These are phyloP conservation scores for Dissophora globulifera DNA, from an alignment of 192 early-diverging fungal species.

Conservation along the genomic window DNA sequence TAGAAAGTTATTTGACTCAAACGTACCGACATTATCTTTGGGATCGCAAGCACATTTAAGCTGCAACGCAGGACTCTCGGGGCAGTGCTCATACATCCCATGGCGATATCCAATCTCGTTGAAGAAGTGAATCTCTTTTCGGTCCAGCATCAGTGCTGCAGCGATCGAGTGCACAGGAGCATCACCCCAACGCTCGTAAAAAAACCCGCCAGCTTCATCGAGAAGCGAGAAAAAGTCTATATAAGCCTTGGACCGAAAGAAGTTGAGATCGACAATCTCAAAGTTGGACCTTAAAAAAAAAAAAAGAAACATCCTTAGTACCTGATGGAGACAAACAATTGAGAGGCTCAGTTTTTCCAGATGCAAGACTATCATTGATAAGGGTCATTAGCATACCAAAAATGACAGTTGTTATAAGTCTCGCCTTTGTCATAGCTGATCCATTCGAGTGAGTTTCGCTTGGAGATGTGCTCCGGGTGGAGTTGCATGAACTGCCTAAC, in stretches of 20 bases:
- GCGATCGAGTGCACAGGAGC: slow-evolving; percentile 81
- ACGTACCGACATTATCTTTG: slow-evolving; percentile 64
- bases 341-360: neutral
- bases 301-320: too few relatives aligned
- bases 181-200: slow-evolving; percentile 84
- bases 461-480: slow-evolving; percentile 62
- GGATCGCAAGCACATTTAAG: slow-evolving; percentile 64
- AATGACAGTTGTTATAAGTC: slow-evolving; percentile 76
- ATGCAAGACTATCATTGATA: too few relatives aligned
- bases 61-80: slow-evolving; percentile 60
- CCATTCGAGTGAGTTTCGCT: slow-evolving; percentile 66
- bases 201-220: slow-evolving; percentile 86
- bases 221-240: slow-evolving; percentile 71
- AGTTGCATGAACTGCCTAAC: slow-evolving; percentile 63
- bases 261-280: slow-evolving; percentile 82
- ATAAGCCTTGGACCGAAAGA: slow-evolving; percentile 75
- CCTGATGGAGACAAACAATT: too few relatives aligned
- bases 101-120: slow-evolving; percentile 81
- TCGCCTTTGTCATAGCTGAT: slow-evolving; percentile 65
- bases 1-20: too few relatives aligned
- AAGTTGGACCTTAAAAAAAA: slow-evolving; percentile 82
- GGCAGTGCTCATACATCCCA: slow-evolving; percentile 77
- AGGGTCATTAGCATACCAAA: slow-evolving; percentile 73
- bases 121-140: slow-evolving; percentile 78
- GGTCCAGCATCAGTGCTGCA: slow-evolving; percentile 68